Evolutionary conservation across 768 basidiomycete genomes (phyloP), one percentile per base, ranked within the genome.

Genomic region (Rhodotorula sphaerocarpa): DNA sequence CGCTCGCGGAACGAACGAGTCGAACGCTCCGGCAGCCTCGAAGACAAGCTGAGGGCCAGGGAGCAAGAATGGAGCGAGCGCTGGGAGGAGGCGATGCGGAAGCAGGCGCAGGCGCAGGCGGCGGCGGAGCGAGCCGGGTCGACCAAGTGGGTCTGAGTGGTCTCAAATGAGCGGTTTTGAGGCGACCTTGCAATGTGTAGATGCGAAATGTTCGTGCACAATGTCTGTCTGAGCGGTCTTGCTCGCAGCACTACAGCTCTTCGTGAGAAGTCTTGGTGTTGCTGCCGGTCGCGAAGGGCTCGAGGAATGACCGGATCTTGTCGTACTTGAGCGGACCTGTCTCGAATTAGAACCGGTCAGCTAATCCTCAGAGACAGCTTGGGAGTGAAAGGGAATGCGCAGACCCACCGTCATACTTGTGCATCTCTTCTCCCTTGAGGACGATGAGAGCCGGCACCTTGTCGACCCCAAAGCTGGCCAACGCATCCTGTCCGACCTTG

Each of bases 391-490:
- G 52, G 30, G 20, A 14, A 9, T 31, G n/a, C n/a, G 27, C 20
- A 47, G 27, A 59, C 59, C 39, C 39, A 59, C 71, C 71, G 0
- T 68, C 63, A 30, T 70, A 72, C 45, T 57, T 67, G 28, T 50
- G 33, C 11, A 67, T 45, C 47, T 63, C 23, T 2, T 58, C 63
- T 0, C 61, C 67, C 12, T 54, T 34, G 23, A 71, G 45, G 0
- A 73, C 50, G 1, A 73, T 21, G 25, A 73, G 48, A 5, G 66
- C 61, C 3, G 72, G 72, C 20, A 61, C 36, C 55, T 70, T 73
- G 27, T 57, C 64, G 16, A 73, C 60, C 0, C 67, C 65, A 16
- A 70, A 70, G 14, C 41, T 44, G 15, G 47, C 30, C 46, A 70
- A 53, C 45, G 62, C 54, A 15, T 65, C 63, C 14, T 42, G 28